These are phyloP conservation scores for Conticribra guillardii DNA, from an alignment of 108 stramenopile genomes.

Conservation along the genomic window DNA sequence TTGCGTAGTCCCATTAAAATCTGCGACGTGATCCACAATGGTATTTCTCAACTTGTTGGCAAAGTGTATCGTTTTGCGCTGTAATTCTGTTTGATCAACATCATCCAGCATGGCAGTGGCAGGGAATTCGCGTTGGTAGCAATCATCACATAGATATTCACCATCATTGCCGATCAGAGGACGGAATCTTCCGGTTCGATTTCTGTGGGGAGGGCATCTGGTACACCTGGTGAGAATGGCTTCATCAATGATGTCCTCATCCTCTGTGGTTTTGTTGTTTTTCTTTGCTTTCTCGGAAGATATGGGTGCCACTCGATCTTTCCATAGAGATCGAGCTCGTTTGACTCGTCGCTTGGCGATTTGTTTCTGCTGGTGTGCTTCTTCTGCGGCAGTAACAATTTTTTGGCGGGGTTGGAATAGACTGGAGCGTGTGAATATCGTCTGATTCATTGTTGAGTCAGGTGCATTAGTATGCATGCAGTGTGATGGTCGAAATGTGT, in stretches of 20 bases:
- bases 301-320: conserved; percentile 10
- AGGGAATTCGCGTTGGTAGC: conserved; percentile 35
- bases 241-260: conserved; percentile 26
- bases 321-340: conserved; percentile 6
- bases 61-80: conserved; percentile 7
- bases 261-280: conserved; percentile 1
- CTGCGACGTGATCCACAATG: conserved; percentile 9
- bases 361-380: conserved; percentile 14
- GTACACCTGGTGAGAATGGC: conserved; percentile 26
- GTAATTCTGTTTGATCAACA: conserved; percentile 10
- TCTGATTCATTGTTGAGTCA: too few relatives aligned
- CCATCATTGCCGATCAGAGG: conserved; percentile 38
- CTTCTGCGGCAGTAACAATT: conserved; percentile 23
- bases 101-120: conserved; percentile 48
- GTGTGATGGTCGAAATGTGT: too few relatives aligned
- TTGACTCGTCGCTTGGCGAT: conserved; percentile 1
- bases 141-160: conserved; percentile 33
- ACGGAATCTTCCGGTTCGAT: conserved; percentile 32
- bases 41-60: conserved; percentile 9
- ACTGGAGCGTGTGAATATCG: conserved; percentile 16
- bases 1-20: conserved; percentile 12
- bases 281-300: not conserved
- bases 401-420: conserved; percentile 4
- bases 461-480: too few relatives aligned
- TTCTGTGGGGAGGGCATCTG: conserved; percentile 34